Conservation (phyloP, 148 eudicot species). For the Rhododendron kiyosumense region DNA sequence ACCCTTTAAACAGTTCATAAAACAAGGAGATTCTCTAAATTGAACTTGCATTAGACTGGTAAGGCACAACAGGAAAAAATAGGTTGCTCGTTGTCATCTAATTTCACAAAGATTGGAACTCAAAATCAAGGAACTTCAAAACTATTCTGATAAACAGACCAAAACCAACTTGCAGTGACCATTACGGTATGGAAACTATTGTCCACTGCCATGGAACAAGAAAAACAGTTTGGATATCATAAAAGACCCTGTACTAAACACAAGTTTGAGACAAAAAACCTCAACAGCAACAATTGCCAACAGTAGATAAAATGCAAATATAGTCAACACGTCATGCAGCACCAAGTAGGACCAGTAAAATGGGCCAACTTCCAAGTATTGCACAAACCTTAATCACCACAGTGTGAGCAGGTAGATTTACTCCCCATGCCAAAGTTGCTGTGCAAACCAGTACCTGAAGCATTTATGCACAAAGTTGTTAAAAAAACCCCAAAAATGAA, state of each 20-base stretch:
- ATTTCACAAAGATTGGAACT: not conserved
- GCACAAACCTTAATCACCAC: slow-evolving; percentile 92
- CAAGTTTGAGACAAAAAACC: not conserved
- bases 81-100: not conserved
- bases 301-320: not conserved
- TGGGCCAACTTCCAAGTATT: not conserved
- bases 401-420: slow-evolving; percentile 98
- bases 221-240: not conserved
- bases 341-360: not conserved
- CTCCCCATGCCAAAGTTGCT: slow-evolving; percentile 99
- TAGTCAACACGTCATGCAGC: not conserved
- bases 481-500: slow-evolving; percentile 5
- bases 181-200: not conserved
- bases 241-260: not conserved
- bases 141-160: not conserved
- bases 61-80: not conserved
- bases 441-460: slow-evolving; percentile 94
- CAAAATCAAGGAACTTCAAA: not conserved
- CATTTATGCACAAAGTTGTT: slow-evolving; percentile 6
- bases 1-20: not conserved
- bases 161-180: not conserved
- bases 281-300: not conserved
- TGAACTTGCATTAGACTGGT: not conserved
- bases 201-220: not conserved
- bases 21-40: not conserved